phyloP scores from a whole-genome alignment of 768 basidiomycete genomes.

The Rhodotorula babjevae region DNA sequence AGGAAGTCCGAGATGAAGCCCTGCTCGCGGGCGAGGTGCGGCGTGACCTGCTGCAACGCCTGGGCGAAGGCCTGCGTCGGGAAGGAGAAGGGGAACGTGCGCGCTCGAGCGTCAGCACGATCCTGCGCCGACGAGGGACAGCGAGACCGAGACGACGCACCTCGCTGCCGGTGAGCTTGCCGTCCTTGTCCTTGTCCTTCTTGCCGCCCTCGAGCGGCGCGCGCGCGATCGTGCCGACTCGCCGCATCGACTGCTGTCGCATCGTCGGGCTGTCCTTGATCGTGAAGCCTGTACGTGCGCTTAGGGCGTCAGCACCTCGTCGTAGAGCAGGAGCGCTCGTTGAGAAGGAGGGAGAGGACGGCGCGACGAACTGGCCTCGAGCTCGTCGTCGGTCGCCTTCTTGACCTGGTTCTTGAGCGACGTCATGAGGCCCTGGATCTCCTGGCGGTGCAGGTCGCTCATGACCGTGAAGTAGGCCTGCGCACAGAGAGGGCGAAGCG shows the following conservation, averaged over 20 bases:
- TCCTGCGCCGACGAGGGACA: neutral
- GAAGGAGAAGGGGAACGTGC: neutral
- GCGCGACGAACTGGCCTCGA: slow-evolving; percentile 59
- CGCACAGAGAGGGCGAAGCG: too few species aligned
- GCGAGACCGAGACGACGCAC: slow-evolving; percentile 48
- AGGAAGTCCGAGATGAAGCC: slow-evolving; percentile 87
- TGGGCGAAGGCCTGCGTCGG: slow-evolving; percentile 62
- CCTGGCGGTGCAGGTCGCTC: slow-evolving; percentile 72
- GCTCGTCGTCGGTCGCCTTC: slow-evolving; percentile 66
- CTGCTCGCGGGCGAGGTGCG: slow-evolving; percentile 73
- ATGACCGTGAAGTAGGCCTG: slow-evolving; percentile 86
- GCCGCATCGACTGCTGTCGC: slow-evolving; percentile 55
- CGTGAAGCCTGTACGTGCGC: slow-evolving; percentile 19
- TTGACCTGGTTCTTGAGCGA: slow-evolving; percentile 60
- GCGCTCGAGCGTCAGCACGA: neutral
- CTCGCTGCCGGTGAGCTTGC: slow-evolving; percentile 64
- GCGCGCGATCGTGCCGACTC: slow-evolving; percentile 80
- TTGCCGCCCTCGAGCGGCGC: slow-evolving; percentile 53
- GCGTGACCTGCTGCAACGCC: slow-evolving; percentile 69
- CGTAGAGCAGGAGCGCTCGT: too few species aligned
- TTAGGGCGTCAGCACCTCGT: neutral
- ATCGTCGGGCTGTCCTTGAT: slow-evolving; percentile 25
- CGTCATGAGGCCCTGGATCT: slow-evolving; percentile 69
- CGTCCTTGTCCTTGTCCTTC: slow-evolving; percentile 52
- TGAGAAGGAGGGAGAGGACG: neutral